phyloP scores from a whole-genome alignment of 345 rosid genomes.

The Citrus trifoliata region DNA sequence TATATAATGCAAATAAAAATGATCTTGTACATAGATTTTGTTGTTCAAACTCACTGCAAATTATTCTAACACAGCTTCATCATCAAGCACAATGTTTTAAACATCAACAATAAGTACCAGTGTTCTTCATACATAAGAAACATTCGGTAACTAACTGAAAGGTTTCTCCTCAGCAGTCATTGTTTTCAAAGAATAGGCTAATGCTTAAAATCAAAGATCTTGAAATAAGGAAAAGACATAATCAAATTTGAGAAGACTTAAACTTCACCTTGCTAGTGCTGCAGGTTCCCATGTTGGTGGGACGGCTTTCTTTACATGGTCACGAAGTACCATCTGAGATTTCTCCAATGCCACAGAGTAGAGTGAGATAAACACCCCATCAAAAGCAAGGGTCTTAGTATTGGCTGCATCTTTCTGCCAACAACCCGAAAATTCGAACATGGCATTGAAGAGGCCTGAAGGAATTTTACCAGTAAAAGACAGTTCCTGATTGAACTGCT shows the following conservation, averaged over 20 bases:
- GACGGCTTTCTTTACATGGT: slow-evolving; percentile 77
- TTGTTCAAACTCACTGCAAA: background rate
- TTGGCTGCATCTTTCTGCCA: slow-evolving; percentile 96
- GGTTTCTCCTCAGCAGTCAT: background rate
- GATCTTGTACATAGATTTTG: background rate
- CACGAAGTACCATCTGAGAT: slow-evolving; percentile 68
- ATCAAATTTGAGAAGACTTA: background rate
- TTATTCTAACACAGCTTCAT: background rate
- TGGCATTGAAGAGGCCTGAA: slow-evolving; percentile 81
- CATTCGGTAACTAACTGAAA: background rate
- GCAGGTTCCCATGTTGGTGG: slow-evolving; percentile 94
- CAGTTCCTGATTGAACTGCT: slow-evolving; percentile 90
- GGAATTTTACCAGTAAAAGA: slow-evolving; percentile 91
- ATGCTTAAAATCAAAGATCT: background rate
- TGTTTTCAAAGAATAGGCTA: background rate
- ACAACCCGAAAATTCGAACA: slow-evolving; percentile 85
- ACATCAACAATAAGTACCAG: background rate
- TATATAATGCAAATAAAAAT: background rate
- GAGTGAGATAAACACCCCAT: slow-evolving; percentile 80
- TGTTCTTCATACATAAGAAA: background rate
- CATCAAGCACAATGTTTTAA: background rate
- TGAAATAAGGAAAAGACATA: background rate
- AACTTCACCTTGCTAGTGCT: slow-evolving; percentile 71
- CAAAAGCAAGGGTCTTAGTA: slow-evolving; percentile 91
- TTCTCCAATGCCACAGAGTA: slow-evolving; percentile 85